Evolutionary conservation across 495 filamentous ascomycete genomes (phyloP), one percentile per base, ranked within the genome.

Genomic region (Podospora pseudopauciseta): DNA sequence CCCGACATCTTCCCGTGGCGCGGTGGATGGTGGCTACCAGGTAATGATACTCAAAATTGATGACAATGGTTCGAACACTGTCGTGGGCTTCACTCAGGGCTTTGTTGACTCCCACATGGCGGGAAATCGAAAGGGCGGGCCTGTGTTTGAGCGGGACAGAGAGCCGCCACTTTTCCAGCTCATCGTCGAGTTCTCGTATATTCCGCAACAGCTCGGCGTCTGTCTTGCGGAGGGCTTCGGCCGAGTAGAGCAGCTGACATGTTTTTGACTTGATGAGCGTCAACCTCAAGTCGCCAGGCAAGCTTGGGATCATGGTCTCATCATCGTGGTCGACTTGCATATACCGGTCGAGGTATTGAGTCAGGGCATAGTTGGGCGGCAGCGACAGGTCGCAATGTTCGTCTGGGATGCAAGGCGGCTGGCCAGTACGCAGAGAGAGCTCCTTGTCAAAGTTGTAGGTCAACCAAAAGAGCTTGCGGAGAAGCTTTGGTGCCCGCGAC

Each of bases 371-470:
- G 3, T 77, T 78, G 5, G 75, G 74, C 0, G 84, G 84, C 6
- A 85, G 74, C 0, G 83, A 82, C 19, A 87, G 73, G 70, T 86
- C 84, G 70, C 85, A 87, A 65, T 85, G 82, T 26, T 86, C 82
- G 63, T 87, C 83, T 15, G 75, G 73, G 53, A 86, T 81, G 2
- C 76, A 72, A n/a, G 83, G 82, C 7, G 84, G 84, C 68, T 84
- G 83, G 5, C 84, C 85, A 0, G 80, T 85, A 32, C 84, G 80
- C 6, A 86, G 72, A 0, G 80, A 74, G 13, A 86, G 69, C 59
- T 86, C 83, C 68, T 85, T 85, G 63, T 87, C 85, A 34, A 84
- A 65, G 2, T 75, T 79, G 61, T 85, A 87, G 74, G 81, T 81
- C 3, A 86, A 72, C 85, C 84, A 87, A 69, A 87, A 87, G 0